Conservation (phyloP, 176 grass and related monocot species). For the Musa beccarii region DNA sequence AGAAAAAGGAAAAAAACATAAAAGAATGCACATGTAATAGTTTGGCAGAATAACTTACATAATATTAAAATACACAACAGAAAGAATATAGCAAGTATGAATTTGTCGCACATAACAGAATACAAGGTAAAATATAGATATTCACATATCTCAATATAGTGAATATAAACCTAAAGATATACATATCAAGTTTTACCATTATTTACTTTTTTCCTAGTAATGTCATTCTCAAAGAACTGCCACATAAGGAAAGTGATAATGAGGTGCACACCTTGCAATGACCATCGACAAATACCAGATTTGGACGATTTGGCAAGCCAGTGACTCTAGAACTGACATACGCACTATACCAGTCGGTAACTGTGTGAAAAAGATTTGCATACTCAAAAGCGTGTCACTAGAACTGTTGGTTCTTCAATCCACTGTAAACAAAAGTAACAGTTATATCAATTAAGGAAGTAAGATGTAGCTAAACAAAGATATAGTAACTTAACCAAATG, state of each 20-base stretch:
- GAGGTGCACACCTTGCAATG: constrained; percentile 83
- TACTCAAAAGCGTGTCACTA: constrained; percentile 97
- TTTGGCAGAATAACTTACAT: no score
- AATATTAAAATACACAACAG: no score
- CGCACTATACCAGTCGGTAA: constrained; percentile 96
- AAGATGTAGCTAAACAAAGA: background rate
- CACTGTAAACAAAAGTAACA: constrained; percentile 46
- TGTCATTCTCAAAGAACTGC: background rate
- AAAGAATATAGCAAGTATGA: no score
- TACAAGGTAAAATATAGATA: no score
- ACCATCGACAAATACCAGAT: constrained; percentile 84
- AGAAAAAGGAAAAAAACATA: no score
- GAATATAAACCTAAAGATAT: background rate
- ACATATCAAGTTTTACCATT: background rate
- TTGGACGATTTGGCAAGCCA: constrained; percentile 46
- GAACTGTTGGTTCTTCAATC: constrained; percentile 80
- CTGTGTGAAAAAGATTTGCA: constrained; percentile 97
- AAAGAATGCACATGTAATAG: no score
- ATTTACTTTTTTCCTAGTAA: background rate
- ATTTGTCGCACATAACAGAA: no score
- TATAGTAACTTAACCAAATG: background rate
- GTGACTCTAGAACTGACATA: constrained; percentile 91
- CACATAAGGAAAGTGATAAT: constrained; percentile 1
- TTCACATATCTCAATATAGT: background rate
- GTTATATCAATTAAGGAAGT: background rate